These are phyloP conservation scores for Tulasnella sp. DNA, from an alignment of 768 basidiomycete genomes.

Conservation along the genomic window DNA sequence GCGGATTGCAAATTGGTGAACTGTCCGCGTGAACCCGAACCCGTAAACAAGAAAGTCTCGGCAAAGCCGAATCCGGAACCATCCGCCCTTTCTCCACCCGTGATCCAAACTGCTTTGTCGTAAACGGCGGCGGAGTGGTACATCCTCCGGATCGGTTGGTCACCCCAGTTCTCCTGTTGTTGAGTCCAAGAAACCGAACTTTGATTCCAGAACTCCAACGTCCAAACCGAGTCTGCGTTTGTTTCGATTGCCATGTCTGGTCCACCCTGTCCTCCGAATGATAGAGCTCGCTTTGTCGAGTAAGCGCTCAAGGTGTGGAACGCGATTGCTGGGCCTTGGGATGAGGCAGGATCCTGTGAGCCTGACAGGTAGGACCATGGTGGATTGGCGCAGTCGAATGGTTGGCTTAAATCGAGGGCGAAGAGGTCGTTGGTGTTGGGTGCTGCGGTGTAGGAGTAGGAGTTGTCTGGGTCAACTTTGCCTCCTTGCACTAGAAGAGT, in stretches of 20 bases:
- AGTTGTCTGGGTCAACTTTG: slow-evolving; percentile 65
- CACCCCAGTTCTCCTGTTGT: slow-evolving; percentile 53
- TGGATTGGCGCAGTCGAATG: slow-evolving; percentile 59
- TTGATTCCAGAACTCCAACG: slow-evolving; percentile 41
- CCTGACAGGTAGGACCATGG: slow-evolving; percentile 63
- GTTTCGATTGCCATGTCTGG: slow-evolving; percentile 50
- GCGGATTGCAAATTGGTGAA: slow-evolving; percentile 57
- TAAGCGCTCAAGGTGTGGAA: slow-evolving; percentile 78
- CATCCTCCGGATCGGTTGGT: slow-evolving; percentile 71
- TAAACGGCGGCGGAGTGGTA: slow-evolving; percentile 57
- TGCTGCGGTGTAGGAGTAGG: slow-evolving; percentile 69
- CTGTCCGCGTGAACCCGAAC: slow-evolving; percentile 41
- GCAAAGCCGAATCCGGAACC: slow-evolving; percentile 62
- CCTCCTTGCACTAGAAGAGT: slow-evolving; percentile 75
- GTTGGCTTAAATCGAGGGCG: slow-evolving; percentile 56
- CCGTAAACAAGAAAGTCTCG: slow-evolving; percentile 59
- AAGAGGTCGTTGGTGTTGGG: slow-evolving; percentile 69
- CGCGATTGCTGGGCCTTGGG: slow-evolving; percentile 60
- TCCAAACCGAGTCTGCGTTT: slow-evolving; percentile 58
- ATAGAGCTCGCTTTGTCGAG: slow-evolving; percentile 51
- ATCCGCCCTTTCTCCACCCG: slow-evolving; percentile 81
- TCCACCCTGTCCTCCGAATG: slow-evolving; percentile 75
- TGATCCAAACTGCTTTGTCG: slow-evolving; percentile 58
- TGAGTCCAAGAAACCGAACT: slow-evolving; percentile 46
- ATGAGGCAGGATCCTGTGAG: slow-evolving; percentile 44